Evolutionary conservation across 495 filamentous ascomycete genomes (phyloP).

Genomic region (Haplographium delicatum): DNA sequence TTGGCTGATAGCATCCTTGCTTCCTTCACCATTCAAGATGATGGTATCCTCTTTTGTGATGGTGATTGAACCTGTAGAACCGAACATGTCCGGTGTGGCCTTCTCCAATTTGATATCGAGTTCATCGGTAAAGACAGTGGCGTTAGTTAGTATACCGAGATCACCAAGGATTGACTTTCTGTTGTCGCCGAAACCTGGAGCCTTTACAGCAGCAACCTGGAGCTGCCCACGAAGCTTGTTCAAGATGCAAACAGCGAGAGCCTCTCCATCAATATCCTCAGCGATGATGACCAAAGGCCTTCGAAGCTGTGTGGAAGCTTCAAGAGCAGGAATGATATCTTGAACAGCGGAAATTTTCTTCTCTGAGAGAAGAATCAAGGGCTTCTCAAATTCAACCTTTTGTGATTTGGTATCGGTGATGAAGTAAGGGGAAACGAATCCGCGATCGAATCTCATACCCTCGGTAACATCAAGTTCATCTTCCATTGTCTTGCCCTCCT

Average conservation of each 20-base stretch:
- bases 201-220: slow-evolving; percentile 97
- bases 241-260: slow-evolving; percentile 95
- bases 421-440: slow-evolving; percentile 98
- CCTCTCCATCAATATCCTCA: slow-evolving; percentile 98
- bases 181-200: slow-evolving; percentile 99
- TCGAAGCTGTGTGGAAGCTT: slow-evolving; percentile 91
- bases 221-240: slow-evolving; percentile 99
- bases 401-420: slow-evolving; percentile 98
- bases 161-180: slow-evolving; percentile 99
- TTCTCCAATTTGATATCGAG: slow-evolving; percentile 98
- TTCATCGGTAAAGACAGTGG: slow-evolving; percentile 95
- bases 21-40: slow-evolving; percentile 94
- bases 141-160: slow-evolving; percentile 90
- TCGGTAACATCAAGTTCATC: slow-evolving; percentile 98
- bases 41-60: slow-evolving; percentile 99
- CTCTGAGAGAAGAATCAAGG: slow-evolving; percentile 94
- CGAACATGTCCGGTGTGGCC: slow-evolving; percentile 90
- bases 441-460: slow-evolving; percentile 99
- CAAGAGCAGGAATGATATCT: slow-evolving; percentile 96
- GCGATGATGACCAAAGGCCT: slow-evolving; percentile 97
- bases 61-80: slow-evolving; percentile 94
- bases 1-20: slow-evolving; percentile 89
- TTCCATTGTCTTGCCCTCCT: slow-evolving; percentile 98
- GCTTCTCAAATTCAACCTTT: slow-evolving; percentile 99
- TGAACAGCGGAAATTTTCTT: slow-evolving; percentile 99